phyloP scores from a whole-genome alignment of 75 land plant species.

The Adiantum capillusveneris region DNA sequence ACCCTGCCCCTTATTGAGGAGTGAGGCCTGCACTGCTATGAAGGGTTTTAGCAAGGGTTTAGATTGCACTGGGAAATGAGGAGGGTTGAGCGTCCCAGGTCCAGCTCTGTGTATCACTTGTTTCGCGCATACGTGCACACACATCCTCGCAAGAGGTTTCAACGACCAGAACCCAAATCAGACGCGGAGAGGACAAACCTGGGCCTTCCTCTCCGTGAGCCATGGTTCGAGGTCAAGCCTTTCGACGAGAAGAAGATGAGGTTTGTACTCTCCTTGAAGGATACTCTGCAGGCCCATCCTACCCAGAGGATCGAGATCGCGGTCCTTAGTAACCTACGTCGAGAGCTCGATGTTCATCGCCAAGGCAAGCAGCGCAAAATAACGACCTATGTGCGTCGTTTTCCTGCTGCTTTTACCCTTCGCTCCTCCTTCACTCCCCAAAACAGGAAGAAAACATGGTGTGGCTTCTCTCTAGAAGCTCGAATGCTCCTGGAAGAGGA shows the following conservation, averaged over 20 bases:
- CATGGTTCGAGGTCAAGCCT: slow-evolving; percentile 43
- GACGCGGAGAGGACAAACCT: neutral
- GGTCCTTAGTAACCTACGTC: slow-evolving; percentile 26
- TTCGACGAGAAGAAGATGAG: slow-evolving; percentile 44
- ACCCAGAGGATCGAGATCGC: slow-evolving; percentile 37
- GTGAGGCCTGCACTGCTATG: too few species aligned
- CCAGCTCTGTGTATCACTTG: too few species aligned
- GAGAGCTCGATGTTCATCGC: slow-evolving; percentile 28
- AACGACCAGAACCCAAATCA: slow-evolving; percentile 3
- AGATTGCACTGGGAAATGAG: too few species aligned
- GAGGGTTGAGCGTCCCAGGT: too few species aligned
- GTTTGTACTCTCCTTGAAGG: slow-evolving; percentile 41
- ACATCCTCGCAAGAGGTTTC: too few species aligned
- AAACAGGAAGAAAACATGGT: slow-evolving; percentile 36
- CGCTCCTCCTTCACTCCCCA: slow-evolving; percentile 25
- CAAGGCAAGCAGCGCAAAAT: slow-evolving; percentile 36
- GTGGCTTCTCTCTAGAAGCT: slow-evolving; percentile 48
- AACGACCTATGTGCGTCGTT: slow-evolving; percentile 39
- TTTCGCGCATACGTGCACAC: too few species aligned
- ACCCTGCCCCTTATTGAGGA: too few species aligned
- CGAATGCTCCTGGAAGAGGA: slow-evolving; percentile 54
- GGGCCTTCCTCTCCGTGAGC: slow-evolving; percentile 19
- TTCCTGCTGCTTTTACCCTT: slow-evolving; percentile 52
- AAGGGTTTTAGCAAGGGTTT: too few species aligned
- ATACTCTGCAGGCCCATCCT: slow-evolving; percentile 40